Percentiles rank a stretch among this genome's conserved stretches.
Evolutionary conservation across 305 asterid genomes (phyloP).

Genomic region (Andrographis paniculata): DNA sequence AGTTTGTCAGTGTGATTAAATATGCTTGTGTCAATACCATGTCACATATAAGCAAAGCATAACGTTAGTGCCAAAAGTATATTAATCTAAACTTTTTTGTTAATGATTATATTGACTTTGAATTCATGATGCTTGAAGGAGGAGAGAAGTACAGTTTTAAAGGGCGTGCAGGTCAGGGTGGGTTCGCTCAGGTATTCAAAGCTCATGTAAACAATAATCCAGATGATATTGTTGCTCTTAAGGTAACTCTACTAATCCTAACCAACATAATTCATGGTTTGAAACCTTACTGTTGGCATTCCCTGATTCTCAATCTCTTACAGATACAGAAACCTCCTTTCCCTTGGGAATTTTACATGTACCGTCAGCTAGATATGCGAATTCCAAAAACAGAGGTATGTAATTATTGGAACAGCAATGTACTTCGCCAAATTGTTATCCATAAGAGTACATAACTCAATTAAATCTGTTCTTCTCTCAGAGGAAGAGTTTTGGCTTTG

Average conservation of each 20-base stretch:
- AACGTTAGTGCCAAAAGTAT: no score
- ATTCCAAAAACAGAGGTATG: conserved; percentile 72
- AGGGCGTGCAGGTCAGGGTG: conserved; percentile 99
- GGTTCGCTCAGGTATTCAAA: conserved; percentile 94
- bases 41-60: no score
- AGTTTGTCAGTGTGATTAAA: no score
- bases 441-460: conserved; percentile 20
- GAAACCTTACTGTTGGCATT: background rate
- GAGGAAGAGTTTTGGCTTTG: conserved; percentile 79
- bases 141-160: conserved; percentile 82
- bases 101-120: conserved; percentile 19
- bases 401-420: conserved; percentile 10
- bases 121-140: conserved; percentile 40
- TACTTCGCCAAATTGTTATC: conserved; percentile 10
- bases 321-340: conserved; percentile 98
- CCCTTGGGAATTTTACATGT: conserved; percentile 97
- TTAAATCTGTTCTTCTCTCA: conserved; percentile 26
- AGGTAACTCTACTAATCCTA: conserved; percentile 54
- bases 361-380: conserved; percentile 81
- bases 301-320: conserved; percentile 9
- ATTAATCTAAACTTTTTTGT: no score
- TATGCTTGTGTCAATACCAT: no score
- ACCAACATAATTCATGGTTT: background rate
- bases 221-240: conserved; percentile 78
- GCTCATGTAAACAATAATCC: conserved; percentile 64